These are phyloP conservation scores for Boletus sensibilis DNA, from an alignment of 768 basidiomycete species.

Conservation along the genomic window DNA sequence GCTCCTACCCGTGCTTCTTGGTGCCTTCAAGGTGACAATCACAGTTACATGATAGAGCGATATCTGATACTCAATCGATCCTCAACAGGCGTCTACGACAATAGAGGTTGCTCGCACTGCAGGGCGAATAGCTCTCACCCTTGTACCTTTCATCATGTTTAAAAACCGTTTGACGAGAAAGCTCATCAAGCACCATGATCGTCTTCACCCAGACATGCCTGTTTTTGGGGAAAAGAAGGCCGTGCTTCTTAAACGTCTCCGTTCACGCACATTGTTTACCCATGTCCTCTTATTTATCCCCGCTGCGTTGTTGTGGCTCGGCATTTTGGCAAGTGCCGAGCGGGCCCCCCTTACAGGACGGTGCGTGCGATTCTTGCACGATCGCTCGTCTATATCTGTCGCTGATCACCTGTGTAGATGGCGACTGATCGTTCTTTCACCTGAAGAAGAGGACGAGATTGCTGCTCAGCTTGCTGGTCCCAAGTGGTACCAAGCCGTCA, in stretches of 20 bases:
- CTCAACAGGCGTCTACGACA: conserved; percentile 65
- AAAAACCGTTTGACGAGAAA: conserved; percentile 53
- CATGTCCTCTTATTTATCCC: conserved; percentile 63
- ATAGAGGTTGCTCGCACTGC: conserved; percentile 69
- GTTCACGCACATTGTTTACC: conserved; percentile 47
- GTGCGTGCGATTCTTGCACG: conserved; percentile 41
- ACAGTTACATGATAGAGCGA: neutral
- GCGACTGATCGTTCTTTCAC: conserved; percentile 85
- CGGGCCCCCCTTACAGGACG: conserved; percentile 83
- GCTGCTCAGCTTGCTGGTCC: conserved; percentile 76
- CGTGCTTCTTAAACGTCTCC: conserved; percentile 46
- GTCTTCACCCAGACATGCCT: conserved; percentile 39
- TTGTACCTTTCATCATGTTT: conserved; percentile 67
- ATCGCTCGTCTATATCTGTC: neutral
- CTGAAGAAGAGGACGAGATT: conserved; percentile 90
- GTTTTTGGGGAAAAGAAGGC: conserved; percentile 54
- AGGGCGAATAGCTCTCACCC: conserved; percentile 69
- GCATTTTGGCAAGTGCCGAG: conserved; percentile 71
- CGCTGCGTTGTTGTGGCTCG: conserved; percentile 58
- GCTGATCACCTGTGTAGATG: conserved; percentile 48
- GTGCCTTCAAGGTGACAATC: conserved; percentile 55
- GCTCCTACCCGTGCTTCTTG: conserved; percentile 55
- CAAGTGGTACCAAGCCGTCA: conserved; percentile 85
- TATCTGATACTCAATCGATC: neutral
- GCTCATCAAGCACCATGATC: conserved; percentile 47